Conservation (phyloP, 495 filamentous ascomycete species). For the Xylaria flabelliformis region DNA sequence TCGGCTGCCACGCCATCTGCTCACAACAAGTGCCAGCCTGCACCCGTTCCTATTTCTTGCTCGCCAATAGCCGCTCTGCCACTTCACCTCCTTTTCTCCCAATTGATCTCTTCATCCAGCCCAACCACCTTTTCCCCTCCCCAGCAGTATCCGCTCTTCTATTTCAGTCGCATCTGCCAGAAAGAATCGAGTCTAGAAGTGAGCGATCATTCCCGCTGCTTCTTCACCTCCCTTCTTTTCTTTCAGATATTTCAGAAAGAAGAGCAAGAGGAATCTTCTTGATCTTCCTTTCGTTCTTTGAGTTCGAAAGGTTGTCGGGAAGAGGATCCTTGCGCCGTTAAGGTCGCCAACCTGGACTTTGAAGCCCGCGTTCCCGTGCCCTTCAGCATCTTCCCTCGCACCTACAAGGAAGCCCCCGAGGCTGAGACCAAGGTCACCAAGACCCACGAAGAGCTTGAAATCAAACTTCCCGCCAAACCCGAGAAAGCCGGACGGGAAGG, state of each 20-base stretch:
- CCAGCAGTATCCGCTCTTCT: slow-evolving; percentile 40
- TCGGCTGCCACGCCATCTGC: slow-evolving; percentile 34
- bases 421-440: slow-evolving; percentile 73
- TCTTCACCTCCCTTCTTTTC: slow-evolving; percentile 51
- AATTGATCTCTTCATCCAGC: slow-evolving; percentile 40
- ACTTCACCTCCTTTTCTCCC: slow-evolving; percentile 45
- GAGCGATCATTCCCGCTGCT: slow-evolving; percentile 32
- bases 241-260: slow-evolving; percentile 54
- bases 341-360: slow-evolving; percentile 99
- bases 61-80: slow-evolving; percentile 42
- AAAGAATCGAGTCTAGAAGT: slow-evolving; percentile 47
- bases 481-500: slow-evolving; percentile 89
- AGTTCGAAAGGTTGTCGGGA: slow-evolving; percentile 91
- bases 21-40: slow-evolving; percentile 32
- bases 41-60: slow-evolving; percentile 42
- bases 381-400: slow-evolving; percentile 99
- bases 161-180: slow-evolving; percentile 37
- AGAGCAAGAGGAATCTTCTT: slow-evolving; percentile 89
- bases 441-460: slow-evolving; percentile 85
- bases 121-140: slow-evolving; percentile 35
- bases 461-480: slow-evolving; percentile 72
- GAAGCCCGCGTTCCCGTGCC: slow-evolving; percentile 98
- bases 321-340: slow-evolving; percentile 71
- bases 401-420: slow-evolving; percentile 91
- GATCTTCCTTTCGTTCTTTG: slow-evolving; percentile 83